phyloP scores from a whole-genome alignment of 345 rosid species.

The Brassica carinata region DNA sequence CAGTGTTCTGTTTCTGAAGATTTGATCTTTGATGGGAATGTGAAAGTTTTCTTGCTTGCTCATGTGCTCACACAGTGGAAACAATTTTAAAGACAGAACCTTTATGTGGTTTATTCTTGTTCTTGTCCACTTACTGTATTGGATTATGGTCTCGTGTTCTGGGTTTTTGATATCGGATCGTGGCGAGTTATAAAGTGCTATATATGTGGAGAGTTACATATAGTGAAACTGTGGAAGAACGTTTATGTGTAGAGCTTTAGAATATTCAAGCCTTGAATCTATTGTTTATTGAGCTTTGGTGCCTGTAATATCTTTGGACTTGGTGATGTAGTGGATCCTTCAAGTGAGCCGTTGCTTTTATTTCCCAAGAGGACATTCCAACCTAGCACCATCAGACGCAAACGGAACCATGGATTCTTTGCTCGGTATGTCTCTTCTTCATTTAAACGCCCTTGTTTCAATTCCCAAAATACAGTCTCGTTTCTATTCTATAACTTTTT shows the following conservation, averaged over 20 bases:
- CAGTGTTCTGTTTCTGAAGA: not conserved
- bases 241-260: no score
- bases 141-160: slow-evolving; percentile 8
- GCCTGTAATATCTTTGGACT: not conserved
- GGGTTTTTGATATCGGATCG: not conserved
- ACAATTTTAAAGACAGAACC: not conserved
- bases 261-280: no score
- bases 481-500: no score
- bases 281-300: not conserved
- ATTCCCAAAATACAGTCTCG: not conserved
- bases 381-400: slow-evolving; percentile 81
- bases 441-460: not conserved
- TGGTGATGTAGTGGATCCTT: slow-evolving; percentile 59
- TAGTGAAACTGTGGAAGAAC: not conserved
- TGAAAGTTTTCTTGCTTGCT: not conserved
- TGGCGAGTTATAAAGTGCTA: not conserved
- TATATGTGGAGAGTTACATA: not conserved
- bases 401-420: slow-evolving; percentile 87
- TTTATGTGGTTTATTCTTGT: not conserved
- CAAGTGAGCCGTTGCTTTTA: slow-evolving; percentile 71
- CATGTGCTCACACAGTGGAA: not conserved
- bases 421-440: slow-evolving; percentile 62
- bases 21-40: slow-evolving; percentile 2
- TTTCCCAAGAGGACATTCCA: slow-evolving; percentile 85
- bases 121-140: not conserved